Conservation (phyloP, 495 filamentous ascomycete species). For the Aspergillus incahuasiensis region DNA sequence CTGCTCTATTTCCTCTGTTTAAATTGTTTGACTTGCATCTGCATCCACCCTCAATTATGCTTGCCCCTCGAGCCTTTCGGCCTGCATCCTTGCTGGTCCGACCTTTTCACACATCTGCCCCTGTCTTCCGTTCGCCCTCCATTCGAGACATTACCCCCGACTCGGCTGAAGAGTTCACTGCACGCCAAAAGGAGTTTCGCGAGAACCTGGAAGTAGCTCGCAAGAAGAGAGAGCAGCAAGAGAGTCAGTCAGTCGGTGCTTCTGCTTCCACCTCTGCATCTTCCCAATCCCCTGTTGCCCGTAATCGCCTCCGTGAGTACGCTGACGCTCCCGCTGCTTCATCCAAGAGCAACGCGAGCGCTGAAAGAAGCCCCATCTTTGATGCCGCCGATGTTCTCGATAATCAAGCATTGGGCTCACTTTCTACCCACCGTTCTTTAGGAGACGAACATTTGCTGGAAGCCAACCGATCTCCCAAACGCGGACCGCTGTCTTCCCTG, state of each 20-base stretch:
- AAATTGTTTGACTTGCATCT: slow-evolving; percentile 3
- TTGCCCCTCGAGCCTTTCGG: slow-evolving; percentile 46
- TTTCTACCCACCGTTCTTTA: slow-evolving; percentile 53
- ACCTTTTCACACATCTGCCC: slow-evolving; percentile 55
- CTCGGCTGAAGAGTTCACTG: slow-evolving; percentile 67
- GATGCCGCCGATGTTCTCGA: slow-evolving; percentile 37
- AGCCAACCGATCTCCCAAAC: slow-evolving; percentile 37
- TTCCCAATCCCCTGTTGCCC: slow-evolving; percentile 34
- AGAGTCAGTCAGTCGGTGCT: slow-evolving; percentile 65
- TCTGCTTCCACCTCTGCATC: slow-evolving; percentile 39
- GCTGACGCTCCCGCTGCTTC: slow-evolving; percentile 50
- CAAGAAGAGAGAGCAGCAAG: slow-evolving; percentile 72
- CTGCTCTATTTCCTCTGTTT: slow-evolving; percentile 1
- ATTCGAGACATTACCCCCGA: slow-evolving; percentile 77
- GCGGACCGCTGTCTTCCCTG: slow-evolving; percentile 56
- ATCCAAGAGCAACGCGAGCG: slow-evolving; percentile 52
- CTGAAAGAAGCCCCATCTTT: slow-evolving; percentile 30
- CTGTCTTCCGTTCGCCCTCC: slow-evolving; percentile 60
- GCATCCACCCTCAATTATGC: slow-evolving; percentile 32
- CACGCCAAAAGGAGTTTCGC: slow-evolving; percentile 80
- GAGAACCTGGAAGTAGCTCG: slow-evolving; percentile 71
- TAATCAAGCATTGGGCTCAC: slow-evolving; percentile 59
- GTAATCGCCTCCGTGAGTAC: slow-evolving; percentile 42
- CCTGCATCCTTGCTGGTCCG: slow-evolving; percentile 49
- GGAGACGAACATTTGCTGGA: slow-evolving; percentile 48